phyloP scores from a whole-genome alignment of 1,284 basidiomycete genomes.

The Erythrobasidium hasegawianum region DNA sequence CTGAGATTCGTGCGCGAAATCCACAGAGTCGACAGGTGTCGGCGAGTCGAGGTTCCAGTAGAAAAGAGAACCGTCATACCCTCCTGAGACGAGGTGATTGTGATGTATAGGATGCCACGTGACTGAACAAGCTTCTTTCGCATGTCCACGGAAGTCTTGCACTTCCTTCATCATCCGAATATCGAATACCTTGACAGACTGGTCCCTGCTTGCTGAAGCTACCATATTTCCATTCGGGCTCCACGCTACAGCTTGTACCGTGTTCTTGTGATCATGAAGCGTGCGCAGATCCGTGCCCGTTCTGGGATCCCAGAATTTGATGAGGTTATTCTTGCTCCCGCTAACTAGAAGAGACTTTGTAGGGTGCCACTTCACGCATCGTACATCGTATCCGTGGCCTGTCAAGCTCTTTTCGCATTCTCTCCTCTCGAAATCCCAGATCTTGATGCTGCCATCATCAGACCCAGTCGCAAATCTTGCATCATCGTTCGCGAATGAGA shows the following conservation, averaged over 20 bases:
- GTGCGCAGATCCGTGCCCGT: constrained; percentile 81
- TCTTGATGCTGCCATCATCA: constrained; percentile 87
- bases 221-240: constrained; percentile 88
- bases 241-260: constrained; percentile 87
- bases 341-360: constrained; percentile 90
- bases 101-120: constrained; percentile 95
- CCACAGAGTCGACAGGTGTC: constrained; percentile 68
- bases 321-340: constrained; percentile 94
- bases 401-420: constrained; percentile 79
- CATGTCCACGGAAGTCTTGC: constrained; percentile 83
- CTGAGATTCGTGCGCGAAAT: constrained; percentile 93
- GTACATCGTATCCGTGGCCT: constrained; percentile 98
- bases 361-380: constrained; percentile 97
- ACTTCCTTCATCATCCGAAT: constrained; percentile 97
- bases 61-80: constrained; percentile 84
- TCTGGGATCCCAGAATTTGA: constrained; percentile 98
- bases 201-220: constrained; percentile 89
- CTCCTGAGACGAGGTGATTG: constrained; percentile 79
- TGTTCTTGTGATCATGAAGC: constrained; percentile 77
- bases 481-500: constrained; percentile 90
- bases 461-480: constrained; percentile 86
- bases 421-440: constrained; percentile 79
- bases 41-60: constrained; percentile 76
- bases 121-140: constrained; percentile 94
- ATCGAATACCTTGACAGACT: constrained; percentile 93